These are phyloP conservation scores for Aspergillus caelatus DNA, from an alignment of 2,329 filamentous ascomycete species.

Conservation along the genomic window DNA sequence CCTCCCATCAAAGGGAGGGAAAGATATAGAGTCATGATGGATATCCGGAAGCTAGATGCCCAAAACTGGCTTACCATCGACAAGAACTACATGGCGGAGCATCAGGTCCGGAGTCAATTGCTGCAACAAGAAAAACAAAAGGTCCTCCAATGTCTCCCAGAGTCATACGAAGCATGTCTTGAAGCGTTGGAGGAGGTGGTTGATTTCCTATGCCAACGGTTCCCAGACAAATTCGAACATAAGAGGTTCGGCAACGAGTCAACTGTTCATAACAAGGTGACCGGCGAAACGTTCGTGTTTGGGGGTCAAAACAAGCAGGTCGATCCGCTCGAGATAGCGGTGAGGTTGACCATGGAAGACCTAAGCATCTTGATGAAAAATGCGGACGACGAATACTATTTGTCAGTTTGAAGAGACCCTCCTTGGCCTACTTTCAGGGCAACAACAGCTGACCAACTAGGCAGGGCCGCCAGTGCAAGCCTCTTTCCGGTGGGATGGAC, in stretches of 20 bases:
- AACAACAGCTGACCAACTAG: slow-evolving; percentile 7
- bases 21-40: slow-evolving; percentile 50
- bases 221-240: slow-evolving; percentile 48
- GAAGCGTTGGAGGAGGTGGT: slow-evolving; percentile 52
- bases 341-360: slow-evolving; percentile 56
- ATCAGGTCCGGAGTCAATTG: slow-evolving; percentile 45
- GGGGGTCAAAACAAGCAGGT: slow-evolving; percentile 34
- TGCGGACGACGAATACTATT: slow-evolving; percentile 50
- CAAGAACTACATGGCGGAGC: slow-evolving; percentile 48
- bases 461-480: slow-evolving; percentile 54
- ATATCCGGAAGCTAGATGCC: slow-evolving; percentile 49
- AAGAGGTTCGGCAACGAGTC: slow-evolving; percentile 27
- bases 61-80: slow-evolving; percentile 55
- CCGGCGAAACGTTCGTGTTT: slow-evolving; percentile 47
- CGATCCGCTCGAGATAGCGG: slow-evolving; percentile 54
- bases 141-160: slow-evolving; percentile 50
- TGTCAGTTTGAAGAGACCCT: slow-evolving; percentile 38
- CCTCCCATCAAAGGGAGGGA: slow-evolving; percentile 43
- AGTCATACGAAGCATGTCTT: slow-evolving; percentile 49
- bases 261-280: slow-evolving; percentile 48
- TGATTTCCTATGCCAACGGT: slow-evolving; percentile 48
- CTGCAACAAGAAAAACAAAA: slow-evolving; percentile 42
- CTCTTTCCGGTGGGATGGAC: slow-evolving; percentile 58
- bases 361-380: slow-evolving; percentile 53
- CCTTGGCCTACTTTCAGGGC: background rate